Conservation (phyloP, 202 grass and related monocot species). For the Musa balbisiana region DNA sequence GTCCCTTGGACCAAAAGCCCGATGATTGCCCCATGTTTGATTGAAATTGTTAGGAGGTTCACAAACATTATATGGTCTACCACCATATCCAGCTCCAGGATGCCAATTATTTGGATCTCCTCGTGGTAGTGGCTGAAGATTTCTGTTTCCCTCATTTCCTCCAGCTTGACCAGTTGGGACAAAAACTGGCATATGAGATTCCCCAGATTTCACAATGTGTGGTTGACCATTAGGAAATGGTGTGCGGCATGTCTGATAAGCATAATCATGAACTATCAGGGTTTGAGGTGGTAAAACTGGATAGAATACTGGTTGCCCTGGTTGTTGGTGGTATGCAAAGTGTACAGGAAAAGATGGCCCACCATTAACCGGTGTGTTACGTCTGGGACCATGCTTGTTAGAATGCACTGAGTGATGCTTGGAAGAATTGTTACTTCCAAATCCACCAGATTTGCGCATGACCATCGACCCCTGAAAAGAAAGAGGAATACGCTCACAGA, state of each 20-base stretch:
- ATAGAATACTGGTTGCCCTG: constrained; percentile 56
- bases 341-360: constrained; percentile 41
- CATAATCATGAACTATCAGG: constrained; percentile 54
- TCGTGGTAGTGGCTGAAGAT: constrained; percentile 35
- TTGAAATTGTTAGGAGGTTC: constrained; percentile 45
- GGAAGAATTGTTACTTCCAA: constrained; percentile 34
- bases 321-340: constrained; percentile 52
- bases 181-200: constrained; percentile 33
- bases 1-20: constrained; percentile 40
- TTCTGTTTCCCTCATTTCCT: constrained; percentile 44
- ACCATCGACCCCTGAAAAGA: constrained; percentile 37
- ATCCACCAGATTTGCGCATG: constrained; percentile 52
- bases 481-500: neutral
- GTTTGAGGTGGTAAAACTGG: constrained; percentile 51
- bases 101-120: constrained; percentile 55
- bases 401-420: constrained; percentile 36
- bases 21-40: constrained; percentile 39
- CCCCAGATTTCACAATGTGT: constrained; percentile 47
- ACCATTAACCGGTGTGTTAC: constrained; percentile 40
- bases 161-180: constrained; percentile 46
- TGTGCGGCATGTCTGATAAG: constrained; percentile 39
- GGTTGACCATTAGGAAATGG: constrained; percentile 37
- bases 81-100: constrained; percentile 28
- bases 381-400: constrained; percentile 60
- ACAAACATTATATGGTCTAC: constrained; percentile 39